Evolutionary conservation across 1,139 yeast species (phyloP).

Genomic region (Candida labiduridarum): DNA sequence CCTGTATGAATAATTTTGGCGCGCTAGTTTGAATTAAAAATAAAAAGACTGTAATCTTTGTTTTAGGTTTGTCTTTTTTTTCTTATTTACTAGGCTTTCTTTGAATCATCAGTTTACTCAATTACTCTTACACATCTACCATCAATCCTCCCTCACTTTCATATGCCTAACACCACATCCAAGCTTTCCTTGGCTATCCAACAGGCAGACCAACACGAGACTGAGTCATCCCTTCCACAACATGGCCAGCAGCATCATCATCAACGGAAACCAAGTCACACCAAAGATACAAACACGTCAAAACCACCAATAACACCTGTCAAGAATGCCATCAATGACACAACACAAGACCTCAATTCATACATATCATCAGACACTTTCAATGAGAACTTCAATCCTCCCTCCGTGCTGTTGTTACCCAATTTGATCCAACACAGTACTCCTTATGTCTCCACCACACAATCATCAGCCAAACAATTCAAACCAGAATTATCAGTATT

Average conservation of each 20-base stretch:
- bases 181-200: conserved; percentile 50
- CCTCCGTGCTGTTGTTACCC: conserved; percentile 24
- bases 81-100: too few relatives aligned
- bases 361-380: conserved; percentile 7
- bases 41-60: too few relatives aligned
- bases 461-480: conserved; percentile 29
- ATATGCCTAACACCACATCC: conserved; percentile 36
- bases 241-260: conserved; percentile 4
- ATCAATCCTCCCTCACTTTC: not conserved
- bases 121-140: not conserved
- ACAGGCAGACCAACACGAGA: conserved; percentile 23
- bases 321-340: conserved; percentile 1
- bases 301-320: conserved; percentile 7
- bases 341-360: not conserved
- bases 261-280: conserved; percentile 3
- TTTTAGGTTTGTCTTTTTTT: not conserved
- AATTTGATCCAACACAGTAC: conserved; percentile 26
- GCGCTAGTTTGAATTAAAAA: too few relatives aligned
- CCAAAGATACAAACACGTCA: not conserved
- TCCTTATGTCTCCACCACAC: conserved; percentile 30
- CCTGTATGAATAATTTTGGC: too few relatives aligned
- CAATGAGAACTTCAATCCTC: conserved; percentile 13
- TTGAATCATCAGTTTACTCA: not conserved
- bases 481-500: conserved; percentile 43
- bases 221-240: not conserved